Evolutionary conservation across 1,139 yeast species (phyloP).

Genomic region (Pichia sp.): DNA sequence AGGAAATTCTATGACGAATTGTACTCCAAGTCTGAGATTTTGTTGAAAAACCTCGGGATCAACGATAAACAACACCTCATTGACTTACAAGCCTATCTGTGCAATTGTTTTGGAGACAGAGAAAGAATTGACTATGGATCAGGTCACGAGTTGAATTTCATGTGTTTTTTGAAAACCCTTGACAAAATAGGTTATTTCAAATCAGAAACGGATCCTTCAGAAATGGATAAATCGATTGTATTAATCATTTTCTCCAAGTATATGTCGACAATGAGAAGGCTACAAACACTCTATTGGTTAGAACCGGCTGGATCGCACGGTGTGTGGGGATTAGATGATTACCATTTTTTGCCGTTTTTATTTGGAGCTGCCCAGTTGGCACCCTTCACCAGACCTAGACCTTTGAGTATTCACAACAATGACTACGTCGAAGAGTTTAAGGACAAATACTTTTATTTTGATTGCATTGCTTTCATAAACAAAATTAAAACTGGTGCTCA

Average conservation of each 20-base stretch:
- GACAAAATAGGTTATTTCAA: slow-evolving; percentile 19
- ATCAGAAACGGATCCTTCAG: slow-evolving; percentile 12
- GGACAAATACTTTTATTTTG: slow-evolving; percentile 73
- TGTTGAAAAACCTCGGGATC: slow-evolving; percentile 11
- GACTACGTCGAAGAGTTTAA: slow-evolving; percentile 77
- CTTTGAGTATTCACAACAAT: slow-evolving; percentile 75
- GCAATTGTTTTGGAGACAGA: slow-evolving; percentile 67
- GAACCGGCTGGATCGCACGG: slow-evolving; percentile 99
- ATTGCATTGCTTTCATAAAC: slow-evolving; percentile 79
- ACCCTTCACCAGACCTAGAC: slow-evolving; percentile 72
- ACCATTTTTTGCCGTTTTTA: slow-evolving; percentile 64
- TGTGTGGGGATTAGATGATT: slow-evolving; percentile 98
- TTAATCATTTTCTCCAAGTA: slow-evolving; percentile 57
- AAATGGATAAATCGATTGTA: slow-evolving; percentile 47
- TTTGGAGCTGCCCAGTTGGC: slow-evolving; percentile 56
- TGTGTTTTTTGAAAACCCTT: slow-evolving; percentile 49
- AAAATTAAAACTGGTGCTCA: slow-evolving; percentile 64
- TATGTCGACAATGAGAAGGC: slow-evolving; percentile 39
- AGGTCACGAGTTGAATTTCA: slow-evolving; percentile 89
- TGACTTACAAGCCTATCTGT: slow-evolving; percentile 19
- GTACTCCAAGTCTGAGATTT: slow-evolving; percentile 25
- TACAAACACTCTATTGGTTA: slow-evolving; percentile 66
- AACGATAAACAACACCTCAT: slow-evolving; percentile 10
- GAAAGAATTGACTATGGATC: slow-evolving; percentile 92
- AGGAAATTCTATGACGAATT: slow-evolving; percentile 77